Evolutionary conservation across 2,329 filamentous ascomycete genomes (phyloP).

Genomic region (Tricladium varicosporioides): DNA sequence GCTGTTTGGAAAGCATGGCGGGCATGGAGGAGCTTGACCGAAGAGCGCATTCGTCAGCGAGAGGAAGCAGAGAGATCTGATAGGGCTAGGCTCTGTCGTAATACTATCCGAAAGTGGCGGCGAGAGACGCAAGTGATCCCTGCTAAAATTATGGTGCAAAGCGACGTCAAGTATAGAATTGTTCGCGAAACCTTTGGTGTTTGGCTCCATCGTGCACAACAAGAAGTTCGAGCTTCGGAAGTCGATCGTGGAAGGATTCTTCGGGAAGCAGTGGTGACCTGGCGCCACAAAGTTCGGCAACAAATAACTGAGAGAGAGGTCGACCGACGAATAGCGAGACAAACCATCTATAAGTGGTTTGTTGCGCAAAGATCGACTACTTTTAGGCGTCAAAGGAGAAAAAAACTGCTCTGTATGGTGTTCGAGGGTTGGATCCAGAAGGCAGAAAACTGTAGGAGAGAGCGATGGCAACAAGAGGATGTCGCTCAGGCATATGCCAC

Average conservation of each 20-base stretch:
- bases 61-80: constrained; percentile 18
- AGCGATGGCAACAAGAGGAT: constrained; percentile 25
- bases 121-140: constrained; percentile 27
- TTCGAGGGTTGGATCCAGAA: constrained; percentile 41
- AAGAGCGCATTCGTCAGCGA: constrained; percentile 11
- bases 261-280: constrained; percentile 56
- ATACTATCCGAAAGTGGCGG: constrained; percentile 27
- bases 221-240: constrained; percentile 46
- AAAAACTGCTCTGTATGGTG: constrained; percentile 38
- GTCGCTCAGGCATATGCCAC: constrained; percentile 23
- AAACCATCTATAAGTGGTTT: constrained; percentile 61
- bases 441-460: constrained; percentile 32
- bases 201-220: constrained; percentile 47
- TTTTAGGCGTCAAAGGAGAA: constrained; percentile 35
- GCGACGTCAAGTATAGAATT: constrained; percentile 43
- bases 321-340: constrained; percentile 52
- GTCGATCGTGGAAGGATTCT: constrained; percentile 52
- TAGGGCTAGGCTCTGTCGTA: constrained; percentile 11
- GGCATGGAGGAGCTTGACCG: constrained; percentile 23
- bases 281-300: constrained; percentile 60
- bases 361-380: constrained; percentile 44
- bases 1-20: constrained; percentile 21
- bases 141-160: constrained; percentile 37
- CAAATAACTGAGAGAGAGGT: constrained; percentile 50
- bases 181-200: constrained; percentile 44